Percentiles rank a stretch among this genome's conserved stretches.
These are phyloP conservation scores for Rhododendron ferrugineum DNA, from an alignment of 148 eudicot genomes.

Conservation along the genomic window DNA sequence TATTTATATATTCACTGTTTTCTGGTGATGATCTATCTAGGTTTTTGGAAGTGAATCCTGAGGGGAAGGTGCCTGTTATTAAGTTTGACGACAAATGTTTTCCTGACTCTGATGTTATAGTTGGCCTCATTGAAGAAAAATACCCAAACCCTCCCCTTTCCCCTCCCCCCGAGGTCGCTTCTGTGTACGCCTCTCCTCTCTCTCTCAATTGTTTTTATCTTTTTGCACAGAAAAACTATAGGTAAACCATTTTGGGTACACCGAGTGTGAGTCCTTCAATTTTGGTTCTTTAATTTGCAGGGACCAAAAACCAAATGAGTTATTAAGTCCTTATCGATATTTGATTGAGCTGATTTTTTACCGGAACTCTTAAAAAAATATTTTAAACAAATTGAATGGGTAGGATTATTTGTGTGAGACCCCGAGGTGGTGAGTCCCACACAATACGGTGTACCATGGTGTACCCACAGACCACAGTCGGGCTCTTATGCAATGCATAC, in stretches of 20 bases:
- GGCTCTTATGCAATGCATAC: not conserved
- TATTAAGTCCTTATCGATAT: too few relatives aligned
- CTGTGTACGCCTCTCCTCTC: conserved; percentile 46
- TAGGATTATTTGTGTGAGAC: not conserved
- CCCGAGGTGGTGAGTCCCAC: not conserved
- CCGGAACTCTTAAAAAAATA: too few relatives aligned
- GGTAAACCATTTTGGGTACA: not conserved
- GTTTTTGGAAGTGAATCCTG: conserved; percentile 57
- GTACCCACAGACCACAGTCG: not conserved
- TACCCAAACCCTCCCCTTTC: conserved; percentile 55
- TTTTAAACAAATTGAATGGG: not conserved
- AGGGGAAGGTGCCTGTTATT: conserved; percentile 63
- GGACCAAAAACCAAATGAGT: too few relatives aligned
- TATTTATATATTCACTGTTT: not conserved
- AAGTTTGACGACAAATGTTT: conserved; percentile 64
- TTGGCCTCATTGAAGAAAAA: conserved; percentile 64
- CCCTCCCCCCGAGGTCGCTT: conserved; percentile 47
- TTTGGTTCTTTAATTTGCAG: too few relatives aligned
- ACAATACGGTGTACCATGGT: not conserved
- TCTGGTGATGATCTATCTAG: conserved; percentile 21
- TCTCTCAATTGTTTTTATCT: too few relatives aligned
- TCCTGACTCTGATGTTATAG: conserved; percentile 77
- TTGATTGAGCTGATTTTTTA: not conserved
- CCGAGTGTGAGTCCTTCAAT: too few relatives aligned
- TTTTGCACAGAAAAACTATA: not conserved